A percentile compares a stretch with the other conserved stretches of the same genome.
These are phyloP conservation scores for Aspergillus brunneoviolaceus DNA, from an alignment of 2,329 filamentous ascomycete genomes.

Conservation along the genomic window DNA sequence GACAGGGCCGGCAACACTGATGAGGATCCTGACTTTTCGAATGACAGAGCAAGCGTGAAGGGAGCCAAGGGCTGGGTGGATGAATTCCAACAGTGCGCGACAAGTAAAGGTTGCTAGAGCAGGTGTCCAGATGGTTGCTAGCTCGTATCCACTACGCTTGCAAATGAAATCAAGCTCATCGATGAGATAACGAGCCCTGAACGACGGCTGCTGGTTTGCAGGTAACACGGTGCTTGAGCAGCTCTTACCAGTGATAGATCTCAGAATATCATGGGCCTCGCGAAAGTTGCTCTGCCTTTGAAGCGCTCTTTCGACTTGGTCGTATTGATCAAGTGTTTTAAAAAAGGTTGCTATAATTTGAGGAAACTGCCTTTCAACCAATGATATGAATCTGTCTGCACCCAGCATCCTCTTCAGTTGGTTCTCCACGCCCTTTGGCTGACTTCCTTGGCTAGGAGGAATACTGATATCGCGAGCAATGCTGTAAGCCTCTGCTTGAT, in stretches of 20 bases:
- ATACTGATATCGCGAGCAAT: slow-evolving; percentile 70
- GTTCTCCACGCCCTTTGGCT: slow-evolving; percentile 60
- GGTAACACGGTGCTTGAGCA: slow-evolving; percentile 67
- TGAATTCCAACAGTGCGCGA: slow-evolving; percentile 74
- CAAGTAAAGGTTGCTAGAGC: slow-evolving; percentile 71
- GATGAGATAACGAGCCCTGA: slow-evolving; percentile 73
- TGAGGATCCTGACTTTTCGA: slow-evolving; percentile 77
- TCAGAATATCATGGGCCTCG: slow-evolving; percentile 64
- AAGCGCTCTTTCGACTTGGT: slow-evolving; percentile 68
- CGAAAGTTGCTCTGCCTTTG: slow-evolving; percentile 58
- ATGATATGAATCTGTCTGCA: slow-evolving; percentile 60
- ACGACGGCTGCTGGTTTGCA: slow-evolving; percentile 81
- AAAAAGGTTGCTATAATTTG: slow-evolving; percentile 76
- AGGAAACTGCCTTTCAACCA: slow-evolving; percentile 69
- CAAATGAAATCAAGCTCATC: slow-evolving; percentile 78
- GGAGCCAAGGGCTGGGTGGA: slow-evolving; percentile 80
- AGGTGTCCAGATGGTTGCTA: slow-evolving; percentile 70
- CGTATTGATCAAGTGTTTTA: slow-evolving; percentile 74
- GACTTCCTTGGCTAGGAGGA: slow-evolving; percentile 42
- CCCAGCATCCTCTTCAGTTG: slow-evolving; percentile 70
- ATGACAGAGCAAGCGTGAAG: slow-evolving; percentile 84
- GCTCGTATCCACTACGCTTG: slow-evolving; percentile 65
- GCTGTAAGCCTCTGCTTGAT: slow-evolving; percentile 78
- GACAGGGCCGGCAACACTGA: slow-evolving; percentile 71
- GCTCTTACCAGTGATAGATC: slow-evolving; percentile 67